phyloP scores from a whole-genome alignment of 2,329 filamentous ascomycete species.

The Diaporthe amygdali region DNA sequence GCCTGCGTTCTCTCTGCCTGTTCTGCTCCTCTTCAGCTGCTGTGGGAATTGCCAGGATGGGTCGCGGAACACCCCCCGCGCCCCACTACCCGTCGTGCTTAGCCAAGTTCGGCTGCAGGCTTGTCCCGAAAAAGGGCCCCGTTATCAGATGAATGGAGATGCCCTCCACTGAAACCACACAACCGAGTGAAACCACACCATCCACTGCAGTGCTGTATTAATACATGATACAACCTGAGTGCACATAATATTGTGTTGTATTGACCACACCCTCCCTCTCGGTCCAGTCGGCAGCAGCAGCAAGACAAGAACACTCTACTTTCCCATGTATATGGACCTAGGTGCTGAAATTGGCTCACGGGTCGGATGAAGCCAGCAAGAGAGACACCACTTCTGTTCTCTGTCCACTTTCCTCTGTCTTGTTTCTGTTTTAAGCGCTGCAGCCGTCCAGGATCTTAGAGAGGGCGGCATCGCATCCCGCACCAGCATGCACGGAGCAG shows the following conservation, averaged over 20 bases:
- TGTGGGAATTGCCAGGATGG: not conserved
- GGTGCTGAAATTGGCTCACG: too few species aligned
- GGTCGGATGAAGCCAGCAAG: too few species aligned
- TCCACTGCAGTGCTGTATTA: too few species aligned
- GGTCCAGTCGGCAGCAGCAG: too few species aligned
- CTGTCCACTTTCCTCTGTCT: not conserved
- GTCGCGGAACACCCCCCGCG: not conserved
- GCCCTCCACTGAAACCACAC: conserved; percentile 3
- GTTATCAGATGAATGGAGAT: not conserved
- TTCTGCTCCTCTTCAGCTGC: not conserved
- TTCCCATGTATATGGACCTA: too few species aligned
- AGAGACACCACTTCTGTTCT: not conserved
- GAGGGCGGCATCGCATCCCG: not conserved
- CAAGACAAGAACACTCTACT: too few species aligned
- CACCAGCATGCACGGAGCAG: not conserved
- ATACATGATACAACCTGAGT: too few species aligned
- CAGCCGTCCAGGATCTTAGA: not conserved
- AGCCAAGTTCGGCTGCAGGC: not conserved
- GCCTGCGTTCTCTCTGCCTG: too few species aligned
- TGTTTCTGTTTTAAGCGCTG: not conserved
- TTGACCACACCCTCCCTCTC: too few species aligned
- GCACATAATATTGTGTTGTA: too few species aligned
- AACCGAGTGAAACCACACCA: not conserved
- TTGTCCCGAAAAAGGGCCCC: not conserved
- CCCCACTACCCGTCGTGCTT: not conserved